Base-by-base conservation (phyloP, 106 monocot genomes). In the Ottelia alismoides region DNA sequence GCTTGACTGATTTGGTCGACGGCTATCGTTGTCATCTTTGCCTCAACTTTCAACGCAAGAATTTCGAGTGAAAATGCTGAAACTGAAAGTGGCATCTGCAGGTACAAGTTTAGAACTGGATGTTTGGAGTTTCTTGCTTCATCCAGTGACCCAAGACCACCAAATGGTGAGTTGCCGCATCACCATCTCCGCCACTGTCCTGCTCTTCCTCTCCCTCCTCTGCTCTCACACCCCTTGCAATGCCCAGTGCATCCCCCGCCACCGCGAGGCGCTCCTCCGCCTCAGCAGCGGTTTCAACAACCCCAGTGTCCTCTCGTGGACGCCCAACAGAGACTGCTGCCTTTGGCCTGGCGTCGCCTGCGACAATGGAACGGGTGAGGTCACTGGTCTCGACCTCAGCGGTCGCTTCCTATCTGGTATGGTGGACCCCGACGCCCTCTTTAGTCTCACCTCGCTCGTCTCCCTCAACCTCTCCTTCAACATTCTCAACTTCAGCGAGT, bases 341-440 rank as follows among this genome's bases (percentile, higher is more conserved):
- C 44, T 30, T 23, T 83, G 83, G 83, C 50, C 30, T 6, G 74
- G 83, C 25, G 67, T 83, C 30, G 43, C 51, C 7, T 83, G 83
- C 40, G 16, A 43, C 40, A 43, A 7, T 16, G 16, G 16, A 6
- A 6, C 40, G 40, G 40, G 40, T 7, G 40, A 43, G 16, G 40
- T 43, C 6, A 16, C 16, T 43, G 40, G 40, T 16, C 40, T 43
- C 40, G 16, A 43, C 40, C 40, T 43, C 16, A 16, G 10, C 40
- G 40, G 40, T 16, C 40, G 6, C 40, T 6, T 7, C 40, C 10
- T 43, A 7, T 7, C 10, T 43, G 40, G 40, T 43, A 7, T 16
- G 10, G 40, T 43, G 40, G 40, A 43, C 10, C 40, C 40, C 10
- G 16, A 6, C 16, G 40, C 40, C 40, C 40, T 43, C 10, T 43